Conservation (phyloP, 2,329 filamentous ascomycete species). For the Colletotrichum australisinense region DNA sequence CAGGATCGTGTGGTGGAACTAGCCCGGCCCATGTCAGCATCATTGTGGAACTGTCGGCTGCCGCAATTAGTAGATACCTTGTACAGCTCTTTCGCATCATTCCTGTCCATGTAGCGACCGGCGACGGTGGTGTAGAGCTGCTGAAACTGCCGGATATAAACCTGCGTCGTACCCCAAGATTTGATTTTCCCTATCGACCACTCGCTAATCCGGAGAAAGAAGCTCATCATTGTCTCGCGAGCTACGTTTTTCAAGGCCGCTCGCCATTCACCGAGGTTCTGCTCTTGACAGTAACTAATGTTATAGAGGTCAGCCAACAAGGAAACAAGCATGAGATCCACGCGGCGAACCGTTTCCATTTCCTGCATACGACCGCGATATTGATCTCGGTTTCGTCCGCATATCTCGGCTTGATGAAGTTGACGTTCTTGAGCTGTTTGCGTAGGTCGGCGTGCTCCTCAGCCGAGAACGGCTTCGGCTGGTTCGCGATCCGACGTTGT, state of each 20-base stretch:
- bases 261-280: slow-evolving; percentile 38
- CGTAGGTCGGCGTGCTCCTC: slow-evolving; percentile 37
- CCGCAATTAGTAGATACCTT: slow-evolving; percentile 36
- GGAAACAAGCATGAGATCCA: neutral
- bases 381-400: neutral
- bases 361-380: slow-evolving; percentile 35
- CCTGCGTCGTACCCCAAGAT: slow-evolving; percentile 25
- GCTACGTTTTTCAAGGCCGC: slow-evolving; percentile 36
- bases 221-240: slow-evolving; percentile 39
- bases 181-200: slow-evolving; percentile 34
- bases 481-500: slow-evolving; percentile 2
- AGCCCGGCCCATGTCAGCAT: neutral
- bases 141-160: slow-evolving; percentile 43
- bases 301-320: slow-evolving; percentile 20
- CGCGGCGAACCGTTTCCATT: slow-evolving; percentile 38
- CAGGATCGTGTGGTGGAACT: slow-evolving; percentile 39
- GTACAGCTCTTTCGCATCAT: slow-evolving; percentile 41
- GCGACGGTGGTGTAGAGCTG: slow-evolving; percentile 41
- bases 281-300: slow-evolving; percentile 10
- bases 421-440: slow-evolving; percentile 34
- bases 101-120: slow-evolving; percentile 39
- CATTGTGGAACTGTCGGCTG: neutral
- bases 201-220: slow-evolving; percentile 40
- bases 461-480: slow-evolving; percentile 35
- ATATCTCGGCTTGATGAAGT: slow-evolving; percentile 36